A percentile compares a stretch with the other conserved stretches of the same genome.
Evolutionary conservation across 2,329 filamentous ascomycete genomes (phyloP).

Genomic region (Colletotrichum euphorbiae): DNA sequence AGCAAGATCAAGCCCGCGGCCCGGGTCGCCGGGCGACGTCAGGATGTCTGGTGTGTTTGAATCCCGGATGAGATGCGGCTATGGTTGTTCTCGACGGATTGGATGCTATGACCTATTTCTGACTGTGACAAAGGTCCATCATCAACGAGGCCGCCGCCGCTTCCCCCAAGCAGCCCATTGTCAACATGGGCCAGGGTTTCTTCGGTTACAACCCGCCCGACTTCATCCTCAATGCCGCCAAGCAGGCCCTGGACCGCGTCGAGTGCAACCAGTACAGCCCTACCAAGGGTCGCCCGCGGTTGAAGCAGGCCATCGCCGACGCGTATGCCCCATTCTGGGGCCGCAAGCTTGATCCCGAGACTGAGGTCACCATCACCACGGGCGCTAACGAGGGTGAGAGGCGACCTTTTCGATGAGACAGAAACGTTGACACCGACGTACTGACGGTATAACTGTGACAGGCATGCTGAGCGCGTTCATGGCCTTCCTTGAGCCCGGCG

Average conservation of each 20-base stretch:
- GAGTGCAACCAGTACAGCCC: constrained; percentile 99
- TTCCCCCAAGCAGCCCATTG: constrained; percentile 72
- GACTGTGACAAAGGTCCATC: constrained; percentile 63
- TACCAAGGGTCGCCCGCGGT: constrained; percentile 89
- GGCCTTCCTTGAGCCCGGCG: constrained; percentile 93
- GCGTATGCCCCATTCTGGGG: constrained; percentile 94
- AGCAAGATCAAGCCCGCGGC: constrained; percentile 63
- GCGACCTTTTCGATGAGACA: constrained; percentile 44
- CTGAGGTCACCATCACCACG: constrained; percentile 94
- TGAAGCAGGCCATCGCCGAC: constrained; percentile 93
- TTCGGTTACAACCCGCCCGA: constrained; percentile 94
- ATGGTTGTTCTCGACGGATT: not conserved
- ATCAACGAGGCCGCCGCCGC: constrained; percentile 74
- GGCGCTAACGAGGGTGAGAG: constrained; percentile 80
- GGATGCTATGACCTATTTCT: not conserved
- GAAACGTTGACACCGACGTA: not conserved
- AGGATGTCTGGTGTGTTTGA: constrained; percentile 63
- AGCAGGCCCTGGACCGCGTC: constrained; percentile 86
- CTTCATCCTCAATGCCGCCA: constrained; percentile 93
- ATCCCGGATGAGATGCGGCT: not conserved
- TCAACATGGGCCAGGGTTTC: constrained; percentile 77
- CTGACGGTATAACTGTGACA: constrained; percentile 43
- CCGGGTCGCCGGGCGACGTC: constrained; percentile 60
- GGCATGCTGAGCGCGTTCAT: constrained; percentile 98
- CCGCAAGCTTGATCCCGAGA: constrained; percentile 84